Percentiles rank a stretch among this genome's conserved stretches.
Conservation (phyloP, 768 basidiomycete genomes). For the Xerocomus potaroensis region DNA sequence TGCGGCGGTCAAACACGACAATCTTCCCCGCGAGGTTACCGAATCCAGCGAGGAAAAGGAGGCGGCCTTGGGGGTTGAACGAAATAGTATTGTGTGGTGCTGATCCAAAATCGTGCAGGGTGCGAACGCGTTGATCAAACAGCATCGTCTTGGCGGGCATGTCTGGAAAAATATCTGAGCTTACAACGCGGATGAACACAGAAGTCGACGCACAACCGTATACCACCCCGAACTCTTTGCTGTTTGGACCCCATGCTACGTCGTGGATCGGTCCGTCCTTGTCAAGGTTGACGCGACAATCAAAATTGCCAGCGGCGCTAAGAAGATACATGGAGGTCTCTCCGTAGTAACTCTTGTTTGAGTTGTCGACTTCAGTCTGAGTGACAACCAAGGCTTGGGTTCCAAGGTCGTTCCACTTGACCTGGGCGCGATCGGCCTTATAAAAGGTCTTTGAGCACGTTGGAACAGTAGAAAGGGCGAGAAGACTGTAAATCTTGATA, state of each 20-base stretch:
- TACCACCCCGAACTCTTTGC: slow-evolving; percentile 93
- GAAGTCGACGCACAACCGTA: slow-evolving; percentile 78
- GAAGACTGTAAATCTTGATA: slow-evolving; percentile 78
- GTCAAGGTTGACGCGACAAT: slow-evolving; percentile 82
- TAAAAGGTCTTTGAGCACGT: slow-evolving; percentile 90
- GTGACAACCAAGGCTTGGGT: slow-evolving; percentile 89
- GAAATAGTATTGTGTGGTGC: slow-evolving; percentile 88
- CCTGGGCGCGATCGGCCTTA: slow-evolving; percentile 88
- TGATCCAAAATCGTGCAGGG: slow-evolving; percentile 86
- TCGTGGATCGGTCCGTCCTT: slow-evolving; percentile 99
- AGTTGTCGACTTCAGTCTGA: slow-evolving; percentile 95
- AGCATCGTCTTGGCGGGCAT: slow-evolving; percentile 95
- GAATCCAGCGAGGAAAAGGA: slow-evolving; percentile 89
- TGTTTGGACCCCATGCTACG: slow-evolving; percentile 93
- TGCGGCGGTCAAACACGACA: slow-evolving; percentile 86
- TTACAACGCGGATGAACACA: neutral
- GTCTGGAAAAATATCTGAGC: slow-evolving; percentile 39
- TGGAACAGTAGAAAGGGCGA: slow-evolving; percentile 55
- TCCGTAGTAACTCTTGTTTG: slow-evolving; percentile 97
- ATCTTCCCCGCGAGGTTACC: slow-evolving; percentile 95
- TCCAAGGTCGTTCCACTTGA: slow-evolving; percentile 96
- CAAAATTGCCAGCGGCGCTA: slow-evolving; percentile 89
- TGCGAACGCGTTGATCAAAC: slow-evolving; percentile 86
- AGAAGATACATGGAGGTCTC: slow-evolving; percentile 94
- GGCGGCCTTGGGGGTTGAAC: slow-evolving; percentile 91